Base-by-base conservation (phyloP, 331 rosid species). In the Dryas integrifolia region DNA sequence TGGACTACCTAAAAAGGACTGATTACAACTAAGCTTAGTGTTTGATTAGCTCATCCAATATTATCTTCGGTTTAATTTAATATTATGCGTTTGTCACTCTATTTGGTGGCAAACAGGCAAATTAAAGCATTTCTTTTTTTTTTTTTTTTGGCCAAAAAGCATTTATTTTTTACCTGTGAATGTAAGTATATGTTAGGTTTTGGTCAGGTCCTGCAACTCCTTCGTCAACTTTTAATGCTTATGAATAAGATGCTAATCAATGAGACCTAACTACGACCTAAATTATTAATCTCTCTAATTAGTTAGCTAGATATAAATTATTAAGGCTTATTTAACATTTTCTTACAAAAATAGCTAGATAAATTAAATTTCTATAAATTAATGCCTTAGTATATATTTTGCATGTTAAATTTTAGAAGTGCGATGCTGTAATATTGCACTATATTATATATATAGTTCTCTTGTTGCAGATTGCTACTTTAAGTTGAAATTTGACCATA, bases 1-100 rank as follows among this genome's bases (percentile, higher is more conserved):
- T 77, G 73, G 73, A 78, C 71, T 64, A 74, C 85, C 80, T 77
- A 61, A 83, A 86, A 86, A 72, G 67, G 47, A 77, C 55, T 69
- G 67, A 66, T 73, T 35, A 65, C 62, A 44, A 65, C 58, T 76
- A 16, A 9, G 9, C 5, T 56, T 73, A 76, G 67, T 71, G 75
- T 76, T 72, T 58, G 21, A 65, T 76, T 73, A 58, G 71, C 60
- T 65, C 79, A 76, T 55, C 41, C 70, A 67, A 67, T 73, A 70
- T 21, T 21, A 21, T 21, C 24, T 21, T 21, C 24, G 24, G 24
- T 21, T 21, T 21, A 69, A 59, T 76, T 79, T 69, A 75, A 11
- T 1, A 30, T 67, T 16, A 13, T 65, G 44, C 10, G 60, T 69
- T 56, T 59, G 66, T 61, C 52, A 51, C 65, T 60, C 47, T 44